Evolutionary conservation across 257 asterid species (phyloP), one percentile per base, ranked within the genome.

Genomic region (Pogostemon cablin): DNA sequence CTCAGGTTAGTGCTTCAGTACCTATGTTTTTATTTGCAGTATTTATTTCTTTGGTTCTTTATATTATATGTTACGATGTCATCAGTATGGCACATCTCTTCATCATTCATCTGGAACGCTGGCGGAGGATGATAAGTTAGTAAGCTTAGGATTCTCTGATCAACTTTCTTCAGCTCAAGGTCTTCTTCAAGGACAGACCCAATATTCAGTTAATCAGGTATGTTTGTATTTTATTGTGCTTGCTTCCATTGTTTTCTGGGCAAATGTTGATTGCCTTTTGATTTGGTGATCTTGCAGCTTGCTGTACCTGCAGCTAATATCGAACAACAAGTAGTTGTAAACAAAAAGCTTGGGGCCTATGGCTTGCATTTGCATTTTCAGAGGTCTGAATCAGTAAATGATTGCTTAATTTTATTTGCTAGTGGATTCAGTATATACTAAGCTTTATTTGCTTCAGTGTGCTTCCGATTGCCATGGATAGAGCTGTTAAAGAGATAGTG

Each of bases 401-500:
- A 65, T 25, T 63, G 63, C 50, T 43, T 58, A 32, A 34, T 74
- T 44, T 43, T 47, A 55, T 69, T 52, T 50, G 54, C 8, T 40
- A 46, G 53, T 52, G 8, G 38, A 44, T 46, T 38, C 6, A 66
- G 39, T 41, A 63, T 43, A 72, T 10, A 9, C 8, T 54, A 34
- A 48, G 40, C 48, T 78, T 80, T 62, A 32, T 76, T 78, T 84
- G 73, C 78, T 75, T 59, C 86, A 91, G 99, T 64, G 86, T 88
- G 15, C 97, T 95, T 72, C 98, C 99, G 59, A 71, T 81, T 69
- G 90, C 98, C 43, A 91, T 95, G 95, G 98, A 95, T 74, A 80
- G 93, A 79, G 97, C 99, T 67, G 95, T 95, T 72, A 91, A 88
- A 68, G 98, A 95, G 84, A 88, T 95, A 71, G 98, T 86, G 61